Evolutionary conservation across 495 filamentous ascomycete genomes (phyloP), one percentile per base, ranked within the genome.

Genomic region (Durotheca rogersii): DNA sequence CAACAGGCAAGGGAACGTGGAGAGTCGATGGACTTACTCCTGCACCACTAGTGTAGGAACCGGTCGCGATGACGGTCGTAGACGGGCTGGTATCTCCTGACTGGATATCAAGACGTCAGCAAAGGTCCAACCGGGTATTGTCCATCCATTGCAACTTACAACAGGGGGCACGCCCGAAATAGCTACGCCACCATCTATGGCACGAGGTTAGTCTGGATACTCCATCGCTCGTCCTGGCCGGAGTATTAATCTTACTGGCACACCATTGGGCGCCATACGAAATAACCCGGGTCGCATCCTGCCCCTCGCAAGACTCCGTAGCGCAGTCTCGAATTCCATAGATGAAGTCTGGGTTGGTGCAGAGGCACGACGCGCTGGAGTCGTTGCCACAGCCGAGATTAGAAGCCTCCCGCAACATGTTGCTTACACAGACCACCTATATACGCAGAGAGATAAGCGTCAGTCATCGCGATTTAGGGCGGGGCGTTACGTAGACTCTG

Each of bases 321-420:
- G 87, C 79, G 77, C 89, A 95, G 72, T 95, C 89, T 37, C 81
- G 84, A 50, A 95, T 74, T 62, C 89, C 89, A 61, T 81, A 86
- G 50, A 67, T 65, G 68, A 90, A 94, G 77, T 89, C 61, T 29
- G 59, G 38, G 50, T 80, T 79, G 31, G 70, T 74, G 80, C 89
- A 95, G 36, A 91, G 79, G 75, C 89, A 95, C 29, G 61, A 59
- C 27, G 78, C 43, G 66, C 90, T 79, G 43, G 70, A 69, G 10
- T 57, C 23, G 12, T 51, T 15, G 7, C 19, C 35, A 71, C 89
- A 95, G 40, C 80, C 80, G 47, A 90, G 75, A n/a, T 68, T 52
- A 7, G 56, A 50, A 43, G 84, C 82, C 72, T 82, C 73, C 47
- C 47, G 67, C 51, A 85, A 70, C 87, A 93, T 90, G 77, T 86